Evolutionary conservation across 129 eudicot species (phyloP).

Genomic region (Saussurea involucrata): DNA sequence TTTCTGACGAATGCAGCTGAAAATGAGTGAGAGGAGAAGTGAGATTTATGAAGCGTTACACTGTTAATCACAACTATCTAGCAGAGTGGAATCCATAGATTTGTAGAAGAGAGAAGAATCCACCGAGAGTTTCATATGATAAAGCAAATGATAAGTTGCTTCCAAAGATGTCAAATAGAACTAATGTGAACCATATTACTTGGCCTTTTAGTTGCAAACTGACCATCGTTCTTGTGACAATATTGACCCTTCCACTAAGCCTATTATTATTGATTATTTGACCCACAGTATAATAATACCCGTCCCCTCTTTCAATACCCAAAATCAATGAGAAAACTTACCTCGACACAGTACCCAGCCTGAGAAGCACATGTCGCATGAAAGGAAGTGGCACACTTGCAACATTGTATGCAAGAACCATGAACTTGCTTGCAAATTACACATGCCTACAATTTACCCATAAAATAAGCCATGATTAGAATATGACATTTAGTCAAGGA

Average conservation of each 20-base stretch:
- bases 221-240: not conserved
- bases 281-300: no score
- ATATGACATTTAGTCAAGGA: not conserved
- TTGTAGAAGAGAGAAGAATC: not conserved
- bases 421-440: constrained; percentile 83
- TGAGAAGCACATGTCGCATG: constrained; percentile 85
- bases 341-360: constrained; percentile 93
- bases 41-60: not conserved
- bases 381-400: constrained; percentile 80
- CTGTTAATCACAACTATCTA: not conserved
- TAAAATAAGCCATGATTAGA: not conserved
- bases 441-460: constrained; percentile 51
- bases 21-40: not conserved
- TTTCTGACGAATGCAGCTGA: constrained; percentile 79
- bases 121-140: no score
- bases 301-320: not conserved
- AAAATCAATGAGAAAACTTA: constrained; percentile 28
- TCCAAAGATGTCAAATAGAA: not conserved
- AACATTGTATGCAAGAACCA: constrained; percentile 93
- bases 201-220: not conserved
- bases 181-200: not conserved
- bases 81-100: not conserved
- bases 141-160: no score
- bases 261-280: no score
- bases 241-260: no score